Base-by-base conservation (phyloP, 2,329 filamentous ascomycete genomes). In the Nemania bipapillata region DNA sequence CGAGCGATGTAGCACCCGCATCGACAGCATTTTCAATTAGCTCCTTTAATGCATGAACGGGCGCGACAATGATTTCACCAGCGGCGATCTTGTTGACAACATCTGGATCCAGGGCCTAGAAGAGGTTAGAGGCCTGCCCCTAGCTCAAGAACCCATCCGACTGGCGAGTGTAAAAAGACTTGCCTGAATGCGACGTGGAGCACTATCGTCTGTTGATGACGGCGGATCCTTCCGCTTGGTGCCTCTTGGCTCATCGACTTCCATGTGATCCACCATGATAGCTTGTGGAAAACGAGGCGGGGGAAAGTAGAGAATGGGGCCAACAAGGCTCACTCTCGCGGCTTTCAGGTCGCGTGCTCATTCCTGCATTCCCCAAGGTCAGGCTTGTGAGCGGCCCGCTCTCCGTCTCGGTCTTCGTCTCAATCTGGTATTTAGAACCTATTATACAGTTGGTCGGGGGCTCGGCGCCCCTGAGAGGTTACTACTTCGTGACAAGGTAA, bases 51-150 rank as follows among this genome's bases (percentile, higher is more conserved):
- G 96, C 96, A 80, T 99, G 93, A 30, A 97, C 94, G 0, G 96
- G 96, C 1, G 96, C 95, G 56, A 99, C 94, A 69, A 99, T 99
- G 75, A 99, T 99, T 80, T 99, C 96, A 22, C 96, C 96, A 0
- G 96, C 96, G 0, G 96, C 96, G 74, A 99, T 99, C 80, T 98
- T 99, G 84, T 98, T 99, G 73, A 99, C 92, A 24, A 99, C 96
- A 82, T 96, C 91, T 71, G 92, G 90, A 76, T 97, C 92, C 28
- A 99, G 87, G 15, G 95, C 92, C 90, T 97, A 66, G 4, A 65
- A 7, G 47, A 50, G 9, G 49, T 59, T 8, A n/a, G 63, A 32
- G 40, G 70, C 76, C 57, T 76, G 74, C 58, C 52, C 53, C 42
- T 37, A 22, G 12, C 52, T 53, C 42, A 40, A 22, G 12, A 15